phyloP scores from a whole-genome alignment of 2,329 filamentous ascomycete species.

The Ceratocystis cacaofunesta region DNA sequence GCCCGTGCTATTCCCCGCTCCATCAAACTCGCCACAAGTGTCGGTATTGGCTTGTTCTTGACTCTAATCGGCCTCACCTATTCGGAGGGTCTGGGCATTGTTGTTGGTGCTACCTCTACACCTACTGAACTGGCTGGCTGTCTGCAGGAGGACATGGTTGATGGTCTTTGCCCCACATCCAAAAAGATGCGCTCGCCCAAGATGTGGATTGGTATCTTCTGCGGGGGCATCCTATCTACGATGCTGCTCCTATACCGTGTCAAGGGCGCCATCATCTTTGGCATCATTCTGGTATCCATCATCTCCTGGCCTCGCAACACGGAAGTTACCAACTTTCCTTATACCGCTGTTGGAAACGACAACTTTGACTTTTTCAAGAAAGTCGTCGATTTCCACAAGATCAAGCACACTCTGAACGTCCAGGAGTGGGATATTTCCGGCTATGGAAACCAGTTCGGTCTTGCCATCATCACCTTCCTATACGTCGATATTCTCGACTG shows the following conservation, averaged over 20 bases:
- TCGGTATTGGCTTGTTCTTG: slow-evolving; percentile 73
- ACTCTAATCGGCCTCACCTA: slow-evolving; percentile 65
- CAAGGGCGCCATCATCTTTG: slow-evolving; percentile 73
- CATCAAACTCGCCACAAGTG: slow-evolving; percentile 75
- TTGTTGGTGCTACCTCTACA: slow-evolving; percentile 52
- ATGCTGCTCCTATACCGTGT: slow-evolving; percentile 73
- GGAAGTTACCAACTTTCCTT: slow-evolving; percentile 65
- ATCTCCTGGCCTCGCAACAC: slow-evolving; percentile 77
- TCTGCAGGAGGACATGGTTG: slow-evolving; percentile 24
- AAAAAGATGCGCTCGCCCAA: slow-evolving; percentile 70
- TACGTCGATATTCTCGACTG: slow-evolving; percentile 70
- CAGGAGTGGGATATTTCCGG: slow-evolving; percentile 58
- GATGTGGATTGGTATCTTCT: slow-evolving; percentile 83
- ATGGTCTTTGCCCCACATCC: slow-evolving; percentile 41
- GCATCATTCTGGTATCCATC: slow-evolving; percentile 70
- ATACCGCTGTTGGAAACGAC: slow-evolving; percentile 51
- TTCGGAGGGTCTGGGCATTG: slow-evolving; percentile 64
- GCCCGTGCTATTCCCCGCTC: slow-evolving; percentile 68
- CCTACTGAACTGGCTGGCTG: slow-evolving; percentile 67
- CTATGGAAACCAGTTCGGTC: slow-evolving; percentile 61
- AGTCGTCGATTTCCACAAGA: slow-evolving; percentile 71
- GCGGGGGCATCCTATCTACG: slow-evolving; percentile 64
- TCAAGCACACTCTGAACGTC: slow-evolving; percentile 51
- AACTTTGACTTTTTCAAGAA: slow-evolving; percentile 77
- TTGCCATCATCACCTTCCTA: slow-evolving; percentile 65